Base-by-base conservation (phyloP, 2,329 filamentous ascomycete species). In the Fusarium annulatum region DNA sequence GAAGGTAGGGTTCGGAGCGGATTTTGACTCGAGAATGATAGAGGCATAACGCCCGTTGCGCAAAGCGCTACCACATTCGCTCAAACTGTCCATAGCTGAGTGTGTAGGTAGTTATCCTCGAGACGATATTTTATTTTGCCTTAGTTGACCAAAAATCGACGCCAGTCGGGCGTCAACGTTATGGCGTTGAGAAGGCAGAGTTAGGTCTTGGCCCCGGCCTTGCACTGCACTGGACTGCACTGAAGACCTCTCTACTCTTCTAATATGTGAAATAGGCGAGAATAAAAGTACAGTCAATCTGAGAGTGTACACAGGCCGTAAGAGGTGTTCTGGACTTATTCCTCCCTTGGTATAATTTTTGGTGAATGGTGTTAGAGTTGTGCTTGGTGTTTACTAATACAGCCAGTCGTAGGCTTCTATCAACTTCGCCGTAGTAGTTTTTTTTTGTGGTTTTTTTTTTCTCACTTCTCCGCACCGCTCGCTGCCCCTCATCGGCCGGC, bases 41-140 rank as follows among this genome's bases (percentile, higher is more conserved):
- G 76, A 69, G 42, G 74, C 68, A 61, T 78, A 78, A 9, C 71
- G 70, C 36, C 76, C 76, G 26, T 62, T 60, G 61, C 75, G 76
- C 71, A 78, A 43, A 64, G 76, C 76, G 41, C 33, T 74, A 36
- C 76, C 76, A 36, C 52, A 74, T 23, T 61, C 52, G 26, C 43
- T 30, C 30, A 41, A 30, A 41, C 41, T 52, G 5, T 46, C 56
- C 63, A 69, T 69, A 41, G 51, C 42, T 43, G 52, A 60, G 42
- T 36, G 48, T 60, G 42, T 49, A 52, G 59, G 59, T 56, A 38
- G 38, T 51, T 68, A 7, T 48, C 38, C 34, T 41, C 21, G 52
- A 33, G 26, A 19, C n/a, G 38, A n/a, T 39, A 34, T 36, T 52
- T 36, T 57, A 28, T 38, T 41, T 41, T 38, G 41, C 19, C 57